Evolutionary conservation across 768 basidiomycete species (phyloP).

Genomic region (Glaciozyma martinii): DNA sequence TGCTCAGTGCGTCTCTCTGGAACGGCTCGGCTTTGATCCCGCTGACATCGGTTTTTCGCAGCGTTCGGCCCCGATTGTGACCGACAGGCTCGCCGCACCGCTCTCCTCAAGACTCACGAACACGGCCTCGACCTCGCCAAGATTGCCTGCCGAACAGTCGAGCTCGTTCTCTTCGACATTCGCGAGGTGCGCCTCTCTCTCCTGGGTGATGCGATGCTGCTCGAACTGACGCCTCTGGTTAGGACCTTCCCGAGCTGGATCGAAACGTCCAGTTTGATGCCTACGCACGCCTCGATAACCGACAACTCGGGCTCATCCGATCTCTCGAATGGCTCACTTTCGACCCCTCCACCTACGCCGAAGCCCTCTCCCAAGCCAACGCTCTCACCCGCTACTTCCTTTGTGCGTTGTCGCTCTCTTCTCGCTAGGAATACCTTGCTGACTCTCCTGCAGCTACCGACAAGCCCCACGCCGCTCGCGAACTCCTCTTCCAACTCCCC

Average conservation of each 20-base stretch:
- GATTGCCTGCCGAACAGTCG: constrained; percentile 72
- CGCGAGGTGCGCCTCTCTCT: constrained; percentile 48
- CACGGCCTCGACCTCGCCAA: constrained; percentile 73
- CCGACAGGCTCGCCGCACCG: constrained; percentile 55
- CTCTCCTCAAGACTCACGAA: constrained; percentile 65
- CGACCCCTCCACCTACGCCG: constrained; percentile 58
- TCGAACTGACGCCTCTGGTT: background rate
- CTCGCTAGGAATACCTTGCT: background rate
- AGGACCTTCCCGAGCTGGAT: background rate
- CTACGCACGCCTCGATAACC: constrained; percentile 18
- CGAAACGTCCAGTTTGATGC: constrained; percentile 11
- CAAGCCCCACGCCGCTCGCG: constrained; percentile 17
- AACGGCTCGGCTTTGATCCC: background rate
- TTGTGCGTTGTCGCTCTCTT: constrained; percentile 47
- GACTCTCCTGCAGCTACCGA: constrained; percentile 1
- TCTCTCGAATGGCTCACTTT: constrained; percentile 92
- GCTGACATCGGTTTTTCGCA: background rate
- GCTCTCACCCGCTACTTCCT: constrained; percentile 83
- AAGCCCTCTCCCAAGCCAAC: constrained; percentile 77
- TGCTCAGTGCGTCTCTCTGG: constrained; percentile 47
- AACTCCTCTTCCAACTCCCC: constrained; percentile 16
- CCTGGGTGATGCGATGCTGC: background rate
- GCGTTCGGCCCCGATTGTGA: constrained; percentile 40
- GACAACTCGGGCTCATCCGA: constrained; percentile 54
- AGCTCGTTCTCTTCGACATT: constrained; percentile 45